Evolutionary conservation across 1,139 yeast genomes (phyloP).

Genomic region (Saccharomyces hybrid): DNA sequence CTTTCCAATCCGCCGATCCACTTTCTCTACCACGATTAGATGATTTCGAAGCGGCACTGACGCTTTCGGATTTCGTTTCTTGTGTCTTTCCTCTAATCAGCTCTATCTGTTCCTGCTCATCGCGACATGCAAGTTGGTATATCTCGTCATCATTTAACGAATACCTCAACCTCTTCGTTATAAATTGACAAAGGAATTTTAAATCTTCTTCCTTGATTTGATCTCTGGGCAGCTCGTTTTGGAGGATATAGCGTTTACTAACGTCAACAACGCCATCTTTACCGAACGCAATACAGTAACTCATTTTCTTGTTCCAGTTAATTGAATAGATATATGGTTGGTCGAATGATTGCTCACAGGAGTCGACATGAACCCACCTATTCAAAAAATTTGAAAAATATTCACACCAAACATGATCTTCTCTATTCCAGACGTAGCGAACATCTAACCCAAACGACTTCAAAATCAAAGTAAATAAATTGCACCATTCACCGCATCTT

Average conservation of each 20-base stretch:
- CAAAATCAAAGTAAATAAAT: slow-evolving; percentile 65
- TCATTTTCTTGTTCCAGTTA: slow-evolving; percentile 94
- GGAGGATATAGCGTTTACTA: slow-evolving; percentile 57
- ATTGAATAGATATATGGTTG: slow-evolving; percentile 67
- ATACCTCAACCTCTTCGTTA: slow-evolving; percentile 38
- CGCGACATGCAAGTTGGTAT: slow-evolving; percentile 33
- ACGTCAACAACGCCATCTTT: slow-evolving; percentile 60
- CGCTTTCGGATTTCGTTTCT: slow-evolving; percentile 2
- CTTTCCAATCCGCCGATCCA: slow-evolving; percentile 72
- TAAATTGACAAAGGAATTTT: slow-evolving; percentile 31
- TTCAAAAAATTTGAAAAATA: slow-evolving; percentile 53
- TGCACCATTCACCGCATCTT: slow-evolving; percentile 95
- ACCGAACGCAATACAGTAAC: slow-evolving; percentile 69
- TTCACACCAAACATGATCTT: slow-evolving; percentile 97
- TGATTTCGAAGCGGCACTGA: slow-evolving; percentile 7
- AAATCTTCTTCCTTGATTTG: slow-evolving; percentile 40
- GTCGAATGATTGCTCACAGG: slow-evolving; percentile 82
- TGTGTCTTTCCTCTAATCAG: slow-evolving; percentile 11
- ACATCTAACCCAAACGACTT: slow-evolving; percentile 56
- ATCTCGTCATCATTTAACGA: slow-evolving; percentile 31
- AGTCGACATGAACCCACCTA: slow-evolving; percentile 84
- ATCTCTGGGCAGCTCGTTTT: slow-evolving; percentile 44
- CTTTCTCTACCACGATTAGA: slow-evolving; percentile 51
- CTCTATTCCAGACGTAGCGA: slow-evolving; percentile 79
- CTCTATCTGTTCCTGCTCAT: slow-evolving; percentile 38